phyloP scores from a whole-genome alignment of 176 grass and related monocot genomes.

The Triticum monococcum region DNA sequence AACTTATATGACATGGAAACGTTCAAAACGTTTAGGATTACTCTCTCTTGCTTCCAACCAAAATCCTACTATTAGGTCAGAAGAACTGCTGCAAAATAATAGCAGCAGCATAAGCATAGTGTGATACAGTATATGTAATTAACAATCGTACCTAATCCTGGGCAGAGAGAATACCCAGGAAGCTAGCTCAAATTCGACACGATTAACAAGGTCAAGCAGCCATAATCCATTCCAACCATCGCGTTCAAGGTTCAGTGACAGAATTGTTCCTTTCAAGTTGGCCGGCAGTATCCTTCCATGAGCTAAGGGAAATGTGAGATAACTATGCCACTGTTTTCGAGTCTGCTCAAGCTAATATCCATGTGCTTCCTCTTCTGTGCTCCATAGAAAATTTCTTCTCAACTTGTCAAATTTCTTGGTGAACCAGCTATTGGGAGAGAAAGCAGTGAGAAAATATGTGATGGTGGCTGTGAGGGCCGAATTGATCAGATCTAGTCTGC shows the following conservation, averaged over 20 bases:
- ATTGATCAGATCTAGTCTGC: too few relatives aligned
- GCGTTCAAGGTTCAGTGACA: neutral
- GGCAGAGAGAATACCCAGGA: neutral
- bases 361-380: too few relatives aligned
- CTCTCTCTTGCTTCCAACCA: neutral
- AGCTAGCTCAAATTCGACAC: neutral
- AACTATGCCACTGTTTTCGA: slow-evolving; percentile 15
- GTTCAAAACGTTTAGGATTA: slow-evolving; percentile 5
- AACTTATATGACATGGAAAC: neutral
- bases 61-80: slow-evolving; percentile 3
- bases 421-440: too few relatives aligned
- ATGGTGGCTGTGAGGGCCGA: too few relatives aligned
- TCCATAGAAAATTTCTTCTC: too few relatives aligned
- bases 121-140: neutral
- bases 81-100: slow-evolving; percentile 12
- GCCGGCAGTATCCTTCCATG: neutral
- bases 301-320: neutral
- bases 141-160: slow-evolving; percentile 5
- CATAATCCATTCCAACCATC: neutral
- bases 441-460: too few relatives aligned
- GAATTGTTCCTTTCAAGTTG: slow-evolving; percentile 19
- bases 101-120: neutral
- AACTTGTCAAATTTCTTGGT: too few relatives aligned
- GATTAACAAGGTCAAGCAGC: slow-evolving; percentile 6
- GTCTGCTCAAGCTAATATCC: slow-evolving; percentile 22